Evolutionary conservation across 2,329 filamentous ascomycete genomes (phyloP), one percentile per base, ranked within the genome.

Genomic region (Cladosporium sp.): DNA sequence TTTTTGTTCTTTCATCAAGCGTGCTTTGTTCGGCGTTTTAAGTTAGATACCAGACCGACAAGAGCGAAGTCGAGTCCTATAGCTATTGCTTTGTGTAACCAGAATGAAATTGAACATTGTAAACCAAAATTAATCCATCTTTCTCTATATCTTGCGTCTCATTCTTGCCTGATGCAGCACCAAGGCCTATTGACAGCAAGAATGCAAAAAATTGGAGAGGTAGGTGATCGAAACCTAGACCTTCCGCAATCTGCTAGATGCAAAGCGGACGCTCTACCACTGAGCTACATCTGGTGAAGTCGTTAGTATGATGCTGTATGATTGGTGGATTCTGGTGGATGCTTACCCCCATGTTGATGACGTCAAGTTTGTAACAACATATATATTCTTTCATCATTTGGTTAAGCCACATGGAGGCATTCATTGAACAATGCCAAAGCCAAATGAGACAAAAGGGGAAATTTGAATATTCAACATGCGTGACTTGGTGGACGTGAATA

Each of bases 211-310:
- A 18, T 26, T 62, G 59, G 59, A 62, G 59, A 53, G 48, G 46
- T 53, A 43, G 59, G 30, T 62, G 48, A 53, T 62, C 59, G 59
- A 62, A 62, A 62, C 30, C 59, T 43, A 53, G 59, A 62, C 59
- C 48, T 62, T 53, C 48, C 59, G 59, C 59, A 62, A 39, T 53
- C 46, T 62, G 21, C 21, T 53, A 28, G 30, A 62, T 62, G 59
- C 59, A 62, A 62, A 62, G 59, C 59, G 59, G 48, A 53, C 59
- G 59, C 59, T 62, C 59, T 62, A 62, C 59, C 59, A 62, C 59
- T 62, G 59, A 62, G 59, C 59, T 62, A 62, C 46, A 62, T 53
- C 58, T 53, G 21, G 13, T 57, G 53, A 30, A 36, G 4, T 57
- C 21, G 21, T 57, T 36, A 57, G 53, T 57, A 34, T 21, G 2